Conservation (phyloP, 768 basidiomycete species). For the Clitopilus passeckerianus region DNA sequence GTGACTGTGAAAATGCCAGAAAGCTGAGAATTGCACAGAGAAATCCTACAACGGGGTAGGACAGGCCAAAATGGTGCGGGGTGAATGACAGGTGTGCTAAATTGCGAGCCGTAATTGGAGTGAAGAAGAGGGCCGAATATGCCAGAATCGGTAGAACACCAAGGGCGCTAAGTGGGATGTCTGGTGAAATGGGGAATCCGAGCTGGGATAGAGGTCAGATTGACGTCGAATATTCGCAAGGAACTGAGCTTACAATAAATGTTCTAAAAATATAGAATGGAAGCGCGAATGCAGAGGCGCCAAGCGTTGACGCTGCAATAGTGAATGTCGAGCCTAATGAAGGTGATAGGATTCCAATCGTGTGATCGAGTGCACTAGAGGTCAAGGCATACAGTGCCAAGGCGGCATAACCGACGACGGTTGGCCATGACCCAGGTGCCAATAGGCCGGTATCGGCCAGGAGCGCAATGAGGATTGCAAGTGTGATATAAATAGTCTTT, state of each 20-base stretch:
- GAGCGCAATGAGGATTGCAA: slow-evolving; percentile 51
- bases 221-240: background rate
- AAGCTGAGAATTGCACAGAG: slow-evolving; percentile 50
- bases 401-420: slow-evolving; percentile 64
- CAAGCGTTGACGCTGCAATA: slow-evolving; percentile 51
- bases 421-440: slow-evolving; percentile 32
- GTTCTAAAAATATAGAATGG: slow-evolving; percentile 61
- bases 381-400: slow-evolving; percentile 53
- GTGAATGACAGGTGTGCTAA: slow-evolving; percentile 44
- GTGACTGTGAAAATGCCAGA: slow-evolving; percentile 60
- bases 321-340: slow-evolving; percentile 53
- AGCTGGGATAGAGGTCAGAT: slow-evolving; percentile 26
- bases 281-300: slow-evolving; percentile 58
- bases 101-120: slow-evolving; percentile 44
- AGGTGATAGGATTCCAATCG: slow-evolving; percentile 51
- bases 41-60: slow-evolving; percentile 48
- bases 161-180: slow-evolving; percentile 53
- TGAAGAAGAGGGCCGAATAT: slow-evolving; percentile 55
- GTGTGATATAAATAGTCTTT: slow-evolving; percentile 39
- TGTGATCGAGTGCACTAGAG: slow-evolving; percentile 60
- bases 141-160: slow-evolving; percentile 59
- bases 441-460: slow-evolving; percentile 48
- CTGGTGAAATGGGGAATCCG: slow-evolving; percentile 42
- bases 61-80: slow-evolving; percentile 51
- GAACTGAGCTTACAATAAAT: slow-evolving; percentile 41